Evolutionary conservation across 2,329 filamentous ascomycete genomes (phyloP).

Genomic region (Colletotrichum abscissum): DNA sequence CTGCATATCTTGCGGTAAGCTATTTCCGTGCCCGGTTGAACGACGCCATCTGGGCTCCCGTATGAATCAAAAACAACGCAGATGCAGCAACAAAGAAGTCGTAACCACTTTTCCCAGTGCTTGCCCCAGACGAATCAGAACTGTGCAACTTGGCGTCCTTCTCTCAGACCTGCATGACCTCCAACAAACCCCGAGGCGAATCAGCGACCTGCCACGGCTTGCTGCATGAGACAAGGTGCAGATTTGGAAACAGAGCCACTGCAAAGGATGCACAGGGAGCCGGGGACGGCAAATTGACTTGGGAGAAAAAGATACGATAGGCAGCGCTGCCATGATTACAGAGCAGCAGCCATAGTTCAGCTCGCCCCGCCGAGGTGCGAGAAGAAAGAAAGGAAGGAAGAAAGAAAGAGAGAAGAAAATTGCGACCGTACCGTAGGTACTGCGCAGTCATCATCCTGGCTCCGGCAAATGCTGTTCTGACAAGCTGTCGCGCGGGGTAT

Average conservation of each 20-base stretch:
- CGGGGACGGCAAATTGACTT: neutral
- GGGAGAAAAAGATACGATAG: neutral
- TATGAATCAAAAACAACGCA: neutral
- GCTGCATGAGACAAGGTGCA: conserved; percentile 28
- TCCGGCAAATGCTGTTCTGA: neutral
- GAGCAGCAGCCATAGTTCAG: neutral
- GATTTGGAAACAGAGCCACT: conserved; percentile 31
- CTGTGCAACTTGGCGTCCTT: neutral
- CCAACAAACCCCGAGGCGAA: conserved; percentile 6
- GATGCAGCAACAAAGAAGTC: neutral
- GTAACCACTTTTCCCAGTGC: neutral
- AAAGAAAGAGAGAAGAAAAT: too few relatives aligned
- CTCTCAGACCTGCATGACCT: conserved; percentile 17
- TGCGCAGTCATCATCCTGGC: neutral
- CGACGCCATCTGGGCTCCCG: neutral
- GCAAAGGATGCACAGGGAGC: neutral
- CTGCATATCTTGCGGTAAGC: neutral
- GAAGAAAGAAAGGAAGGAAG: neutral
- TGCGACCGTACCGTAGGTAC: neutral
- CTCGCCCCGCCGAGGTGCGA: neutral
- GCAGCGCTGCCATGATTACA: neutral
- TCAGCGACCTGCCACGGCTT: conserved; percentile 20
- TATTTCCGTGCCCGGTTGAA: neutral
- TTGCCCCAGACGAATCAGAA: conserved; percentile 19
- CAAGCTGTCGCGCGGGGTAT: neutral